Conservation (phyloP, 768 basidiomycete genomes). For the Boletellus ananiceps region DNA sequence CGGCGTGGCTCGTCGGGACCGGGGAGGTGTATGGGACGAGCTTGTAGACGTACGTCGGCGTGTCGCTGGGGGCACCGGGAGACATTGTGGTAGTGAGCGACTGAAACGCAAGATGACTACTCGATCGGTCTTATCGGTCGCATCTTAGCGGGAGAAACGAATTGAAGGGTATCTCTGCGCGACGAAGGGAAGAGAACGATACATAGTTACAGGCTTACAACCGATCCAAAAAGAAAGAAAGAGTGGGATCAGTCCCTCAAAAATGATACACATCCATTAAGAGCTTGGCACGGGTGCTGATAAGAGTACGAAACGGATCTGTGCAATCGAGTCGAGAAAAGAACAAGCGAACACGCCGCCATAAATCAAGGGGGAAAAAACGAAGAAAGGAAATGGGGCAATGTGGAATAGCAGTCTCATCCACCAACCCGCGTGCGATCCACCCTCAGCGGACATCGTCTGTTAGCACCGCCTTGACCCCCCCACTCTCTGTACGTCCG, state of each 20-base stretch:
- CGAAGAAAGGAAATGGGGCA: background rate
- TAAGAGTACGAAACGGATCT: conserved; percentile 11
- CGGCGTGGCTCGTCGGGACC: conserved; percentile 27
- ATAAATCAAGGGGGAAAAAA: conserved; percentile 7
- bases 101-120: background rate
- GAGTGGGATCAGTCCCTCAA: conserved; percentile 1
- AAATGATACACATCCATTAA: conserved; percentile 22
- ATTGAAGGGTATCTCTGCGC: conserved; percentile 27
- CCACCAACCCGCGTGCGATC: conserved; percentile 5
- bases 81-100: conserved; percentile 2
- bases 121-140: too few species aligned
- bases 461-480: conserved; percentile 69
- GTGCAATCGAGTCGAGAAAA: conserved; percentile 1
- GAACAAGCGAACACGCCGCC: conserved; percentile 4
- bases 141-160: background rate
- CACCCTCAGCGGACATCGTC: conserved; percentile 29
- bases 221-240: conserved; percentile 8
- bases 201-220: conserved; percentile 19
- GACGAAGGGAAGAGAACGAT: conserved; percentile 4
- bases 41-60: conserved; percentile 59
- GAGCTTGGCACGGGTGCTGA: conserved; percentile 8
- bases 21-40: conserved; percentile 43
- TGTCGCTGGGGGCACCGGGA: background rate
- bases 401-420: conserved; percentile 9
- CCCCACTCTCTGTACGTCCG: conserved; percentile 80